Evolutionary conservation across 2,329 filamentous ascomycete species (phyloP).

Genomic region (Didymella keratinophila): DNA sequence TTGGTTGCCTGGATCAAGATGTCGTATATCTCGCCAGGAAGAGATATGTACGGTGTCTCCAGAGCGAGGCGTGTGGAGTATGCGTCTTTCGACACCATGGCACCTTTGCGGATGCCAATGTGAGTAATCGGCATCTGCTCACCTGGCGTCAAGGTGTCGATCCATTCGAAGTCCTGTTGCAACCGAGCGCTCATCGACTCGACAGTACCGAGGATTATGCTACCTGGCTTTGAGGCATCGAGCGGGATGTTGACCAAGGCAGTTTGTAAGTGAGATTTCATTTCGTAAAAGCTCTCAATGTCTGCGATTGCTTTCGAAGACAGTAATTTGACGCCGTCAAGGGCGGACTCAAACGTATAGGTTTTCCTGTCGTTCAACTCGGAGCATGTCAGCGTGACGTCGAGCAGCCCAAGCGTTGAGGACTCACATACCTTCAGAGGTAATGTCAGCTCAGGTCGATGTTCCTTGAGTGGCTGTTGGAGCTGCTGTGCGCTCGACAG

Average conservation of each 20-base stretch:
- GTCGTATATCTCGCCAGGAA: constrained; percentile 27
- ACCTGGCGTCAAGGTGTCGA: constrained; percentile 12
- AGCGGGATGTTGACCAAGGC: constrained; percentile 15
- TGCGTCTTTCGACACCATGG: constrained; percentile 22
- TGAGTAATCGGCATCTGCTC: constrained; percentile 17
- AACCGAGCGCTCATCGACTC: background rate
- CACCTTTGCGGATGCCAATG: constrained; percentile 29
- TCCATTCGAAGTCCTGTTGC: constrained; percentile 8
- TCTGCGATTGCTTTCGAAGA: constrained; percentile 2
- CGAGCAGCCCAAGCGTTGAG: too few relatives aligned
- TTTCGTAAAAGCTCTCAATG: constrained; percentile 1
- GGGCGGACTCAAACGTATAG: constrained; percentile 5
- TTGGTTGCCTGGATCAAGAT: constrained; percentile 27
- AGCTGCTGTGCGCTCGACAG: constrained; percentile 12
- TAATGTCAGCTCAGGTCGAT: background rate
- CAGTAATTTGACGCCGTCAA: background rate
- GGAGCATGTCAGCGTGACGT: background rate
- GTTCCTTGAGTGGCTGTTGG: constrained; percentile 16
- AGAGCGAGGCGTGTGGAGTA: constrained; percentile 20
- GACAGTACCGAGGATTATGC: constrained; percentile 1
- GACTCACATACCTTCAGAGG: constrained; percentile 12
- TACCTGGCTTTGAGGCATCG: constrained; percentile 2
- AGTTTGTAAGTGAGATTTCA: constrained; percentile 3
- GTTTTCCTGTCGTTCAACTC: background rate
- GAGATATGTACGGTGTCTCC: constrained; percentile 23